These are phyloP conservation scores for Vigna radiata DNA, from an alignment of 306 rosid genomes.

Conservation along the genomic window DNA sequence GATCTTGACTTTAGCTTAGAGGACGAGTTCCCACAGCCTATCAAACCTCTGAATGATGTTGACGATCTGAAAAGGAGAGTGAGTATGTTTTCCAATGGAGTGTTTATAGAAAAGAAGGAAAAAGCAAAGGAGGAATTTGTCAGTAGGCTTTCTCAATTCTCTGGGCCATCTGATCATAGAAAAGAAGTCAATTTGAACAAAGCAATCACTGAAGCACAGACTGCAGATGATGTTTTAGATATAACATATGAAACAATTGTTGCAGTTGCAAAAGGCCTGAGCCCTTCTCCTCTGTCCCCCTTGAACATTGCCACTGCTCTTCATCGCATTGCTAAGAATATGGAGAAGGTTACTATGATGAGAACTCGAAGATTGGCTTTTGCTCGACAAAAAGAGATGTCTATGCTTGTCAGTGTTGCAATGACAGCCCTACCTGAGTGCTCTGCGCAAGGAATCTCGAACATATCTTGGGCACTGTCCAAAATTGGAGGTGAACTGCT, in stretches of 20 bases:
- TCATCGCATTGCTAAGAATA: constrained; percentile 93
- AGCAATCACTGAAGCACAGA: constrained; percentile 75
- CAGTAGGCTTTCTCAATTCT: constrained; percentile 71
- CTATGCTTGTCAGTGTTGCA: constrained; percentile 85
- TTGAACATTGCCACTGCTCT: constrained; percentile 91
- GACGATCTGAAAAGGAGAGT: constrained; percentile 58
- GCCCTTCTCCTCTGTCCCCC: constrained; percentile 93
- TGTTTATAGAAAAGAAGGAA: constrained; percentile 68
- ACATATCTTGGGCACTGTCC: constrained; percentile 90
- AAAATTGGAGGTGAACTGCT: constrained; percentile 91
- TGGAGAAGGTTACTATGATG: constrained; percentile 83
- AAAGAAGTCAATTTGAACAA: constrained; percentile 82
- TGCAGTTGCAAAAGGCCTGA: constrained; percentile 88
- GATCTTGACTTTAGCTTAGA: constrained; percentile 50
- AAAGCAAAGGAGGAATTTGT: constrained; percentile 68
- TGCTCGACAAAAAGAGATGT: constrained; percentile 91
- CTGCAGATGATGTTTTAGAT: constrained; percentile 85
- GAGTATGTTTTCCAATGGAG: constrained; percentile 64
- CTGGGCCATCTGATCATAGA: constrained; percentile 81
- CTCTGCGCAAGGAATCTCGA: constrained; percentile 90
- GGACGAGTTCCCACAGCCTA: constrained; percentile 49
- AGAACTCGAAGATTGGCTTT: constrained; percentile 78
- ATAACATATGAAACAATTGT: constrained; percentile 69
- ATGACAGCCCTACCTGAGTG: constrained; percentile 86
- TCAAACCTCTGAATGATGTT: constrained; percentile 39